Base-by-base conservation (phyloP, 2,329 filamentous ascomycete genomes). In the Trichoderma sp. region DNA sequence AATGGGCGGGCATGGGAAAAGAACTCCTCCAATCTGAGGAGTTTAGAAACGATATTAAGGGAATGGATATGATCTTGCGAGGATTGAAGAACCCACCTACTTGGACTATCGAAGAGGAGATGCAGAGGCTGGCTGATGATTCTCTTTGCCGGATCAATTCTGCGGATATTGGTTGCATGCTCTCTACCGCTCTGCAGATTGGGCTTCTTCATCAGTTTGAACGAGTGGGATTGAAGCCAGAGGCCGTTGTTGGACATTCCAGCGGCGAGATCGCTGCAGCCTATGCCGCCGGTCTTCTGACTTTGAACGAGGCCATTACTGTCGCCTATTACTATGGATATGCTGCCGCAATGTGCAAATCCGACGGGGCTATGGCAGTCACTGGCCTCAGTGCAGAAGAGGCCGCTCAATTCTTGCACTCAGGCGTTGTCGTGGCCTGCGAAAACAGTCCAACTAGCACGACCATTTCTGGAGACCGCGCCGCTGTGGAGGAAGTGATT, bases 181-280 rank as follows among this genome's bases (percentile, higher is more conserved):
- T 80, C 0, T 83, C 78, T 58, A 82, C 81, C 1, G 79, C 79
- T 0, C 13, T 84, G 0, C 83, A 84, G 69, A 71, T 84, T 13
- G 80, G 73, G 1, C 68, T 84, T 0, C 74, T 81, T 0, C 74
- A 80, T 13, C 71, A 81, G 0, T 72, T 79, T 35, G 61, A 69
- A n/a, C 65, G 63, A 2, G 75, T 75, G 43, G 74, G 73, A 4
- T 59, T 81, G 2, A 33, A 5, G 4, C 76, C 78, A 0, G 31
- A 59, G 8, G 74, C 71, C 4, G 75, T 79, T 1, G 72, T 79
- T 1, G 79, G 80, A 0, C 80, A 81, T 67, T 81, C 79, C 0
- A 77, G 74, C 21, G 79, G 79, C 10, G 80, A 81, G 67, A 80
- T 81, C 58, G 77, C 76, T 1, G 80, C 80, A 13, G 80, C 79